A percentile compares a stretch with the other conserved stretches of the same genome.
Evolutionary conservation across 495 filamentous ascomycete species (phyloP).

Genomic region (Pyrenula aspistea): DNA sequence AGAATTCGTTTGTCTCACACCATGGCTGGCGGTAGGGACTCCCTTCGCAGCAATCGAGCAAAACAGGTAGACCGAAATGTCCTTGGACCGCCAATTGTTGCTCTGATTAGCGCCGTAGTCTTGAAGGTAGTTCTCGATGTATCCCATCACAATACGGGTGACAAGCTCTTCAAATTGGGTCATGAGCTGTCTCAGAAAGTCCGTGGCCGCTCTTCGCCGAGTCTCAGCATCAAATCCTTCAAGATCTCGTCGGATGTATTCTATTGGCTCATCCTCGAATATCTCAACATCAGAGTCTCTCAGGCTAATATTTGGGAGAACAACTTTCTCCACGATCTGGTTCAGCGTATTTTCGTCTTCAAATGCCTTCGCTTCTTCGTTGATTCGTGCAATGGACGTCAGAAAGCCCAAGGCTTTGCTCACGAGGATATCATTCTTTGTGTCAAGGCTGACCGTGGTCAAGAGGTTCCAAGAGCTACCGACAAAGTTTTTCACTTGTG

Average conservation of each 20-base stretch:
- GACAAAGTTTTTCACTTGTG: conserved; percentile 68
- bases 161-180: conserved; percentile 77
- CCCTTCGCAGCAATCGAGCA: conserved; percentile 90
- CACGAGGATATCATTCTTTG: conserved; percentile 90
- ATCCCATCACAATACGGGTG: conserved; percentile 66
- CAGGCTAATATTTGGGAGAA: conserved; percentile 82
- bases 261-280: conserved; percentile 97
- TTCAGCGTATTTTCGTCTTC: conserved; percentile 60
- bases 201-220: conserved; percentile 77
- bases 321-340: conserved; percentile 87
- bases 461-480: conserved; percentile 82
- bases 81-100: conserved; percentile 88
- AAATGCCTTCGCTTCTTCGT: conserved; percentile 71
- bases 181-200: conserved; percentile 79
- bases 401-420: conserved; percentile 90
- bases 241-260: conserved; percentile 90
- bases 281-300: conserved; percentile 88
- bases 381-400: conserved; percentile 70
- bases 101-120: conserved; percentile 57
- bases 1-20: conserved; percentile 78
- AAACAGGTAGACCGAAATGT: conserved; percentile 92
- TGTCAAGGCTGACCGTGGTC: conserved; percentile 71
- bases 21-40: conserved; percentile 66
- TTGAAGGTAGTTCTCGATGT: conserved; percentile 65
- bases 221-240: conserved; percentile 96